A percentile compares a stretch with the other conserved stretches of the same genome.
Evolutionary conservation across 192 early-diverging fungal species (phyloP).

Genomic region (Podila clonocystis): DNA sequence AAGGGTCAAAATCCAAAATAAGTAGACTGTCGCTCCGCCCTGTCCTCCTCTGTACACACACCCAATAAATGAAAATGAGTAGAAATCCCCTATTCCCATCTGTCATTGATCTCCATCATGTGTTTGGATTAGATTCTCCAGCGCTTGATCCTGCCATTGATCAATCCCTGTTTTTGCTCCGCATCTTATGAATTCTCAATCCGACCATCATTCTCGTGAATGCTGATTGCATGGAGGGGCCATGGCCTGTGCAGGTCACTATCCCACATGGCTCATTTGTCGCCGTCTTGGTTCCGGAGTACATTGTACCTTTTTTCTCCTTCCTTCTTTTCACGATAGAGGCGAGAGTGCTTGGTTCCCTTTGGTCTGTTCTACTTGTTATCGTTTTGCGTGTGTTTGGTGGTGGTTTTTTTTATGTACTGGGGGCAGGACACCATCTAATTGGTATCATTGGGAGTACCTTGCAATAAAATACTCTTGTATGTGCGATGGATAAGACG

Average conservation of each 20-base stretch:
- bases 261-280: neutral
- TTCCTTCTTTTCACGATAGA: neutral
- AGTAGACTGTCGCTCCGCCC: no score
- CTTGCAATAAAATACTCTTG: no score
- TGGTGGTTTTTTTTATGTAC: neutral
- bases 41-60: no score
- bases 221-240: neutral
- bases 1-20: no score
- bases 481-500: no score
- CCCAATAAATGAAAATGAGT: no score
- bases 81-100: no score
- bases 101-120: no score
- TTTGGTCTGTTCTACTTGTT: neutral
- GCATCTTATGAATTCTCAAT: neutral
- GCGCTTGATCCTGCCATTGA: neutral
- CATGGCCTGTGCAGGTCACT: constrained; percentile 1
- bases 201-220: neutral
- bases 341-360: no score
- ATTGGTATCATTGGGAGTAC: neutral
- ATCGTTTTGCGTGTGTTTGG: neutral
- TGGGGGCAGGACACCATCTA: neutral
- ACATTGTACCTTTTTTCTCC: neutral
- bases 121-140: no score
- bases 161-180: neutral
- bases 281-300: no score